These are phyloP conservation scores for Tylopilus felleus DNA, from an alignment of 768 basidiomycete genomes.

Conservation along the genomic window DNA sequence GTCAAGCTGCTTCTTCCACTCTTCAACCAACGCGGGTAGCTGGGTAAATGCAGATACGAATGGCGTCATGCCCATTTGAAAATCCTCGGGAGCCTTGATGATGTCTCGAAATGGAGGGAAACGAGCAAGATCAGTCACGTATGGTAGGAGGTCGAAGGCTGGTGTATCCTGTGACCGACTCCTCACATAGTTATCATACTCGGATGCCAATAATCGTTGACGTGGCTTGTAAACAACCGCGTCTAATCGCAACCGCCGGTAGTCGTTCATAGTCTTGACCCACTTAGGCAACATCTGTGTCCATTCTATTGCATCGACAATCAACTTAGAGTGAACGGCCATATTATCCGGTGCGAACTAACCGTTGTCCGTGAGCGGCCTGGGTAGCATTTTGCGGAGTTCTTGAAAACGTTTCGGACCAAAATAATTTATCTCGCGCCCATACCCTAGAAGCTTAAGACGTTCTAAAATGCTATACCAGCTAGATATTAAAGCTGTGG, in stretches of 20 bases:
- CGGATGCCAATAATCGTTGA: not conserved
- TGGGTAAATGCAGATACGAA: constrained; percentile 5
- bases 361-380: not conserved
- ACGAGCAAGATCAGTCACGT: constrained; percentile 2
- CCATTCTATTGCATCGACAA: constrained; percentile 1
- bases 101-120: constrained; percentile 4
- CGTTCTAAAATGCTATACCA: too few relatives aligned
- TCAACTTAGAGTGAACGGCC: not conserved
- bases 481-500: too few relatives aligned
- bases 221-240: not conserved
- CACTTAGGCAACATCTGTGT: not conserved
- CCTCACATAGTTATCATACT: not conserved
- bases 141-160: not conserved
- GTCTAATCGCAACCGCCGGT: not conserved
- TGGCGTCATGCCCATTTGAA: not conserved
- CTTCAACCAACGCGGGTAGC: not conserved
- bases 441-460: too few relatives aligned
- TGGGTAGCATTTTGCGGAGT: not conserved
- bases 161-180: not conserved
- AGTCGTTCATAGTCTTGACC: not conserved
- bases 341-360: not conserved
- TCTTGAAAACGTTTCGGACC: not conserved
- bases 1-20: constrained; percentile 8
- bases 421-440: not conserved
- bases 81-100: not conserved